Evolutionary conservation across 768 basidiomycete species (phyloP).

Genomic region (Naganishia onofrii): DNA sequence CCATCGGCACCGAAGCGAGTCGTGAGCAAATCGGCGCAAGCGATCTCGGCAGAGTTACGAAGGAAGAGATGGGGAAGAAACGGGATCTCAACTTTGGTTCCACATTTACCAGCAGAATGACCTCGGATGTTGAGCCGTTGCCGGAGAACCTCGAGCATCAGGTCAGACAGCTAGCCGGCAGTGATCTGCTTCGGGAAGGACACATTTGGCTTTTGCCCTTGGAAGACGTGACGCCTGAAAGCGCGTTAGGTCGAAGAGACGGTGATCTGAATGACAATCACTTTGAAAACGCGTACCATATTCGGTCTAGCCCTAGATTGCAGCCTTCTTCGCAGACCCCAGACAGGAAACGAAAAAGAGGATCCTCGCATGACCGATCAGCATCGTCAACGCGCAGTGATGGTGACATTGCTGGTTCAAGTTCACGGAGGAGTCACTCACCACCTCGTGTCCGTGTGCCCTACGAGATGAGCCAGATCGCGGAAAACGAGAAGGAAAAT

Average conservation of each 20-base stretch:
- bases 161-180: slow-evolving; percentile 13
- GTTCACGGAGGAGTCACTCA: neutral
- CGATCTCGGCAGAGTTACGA: slow-evolving; percentile 37
- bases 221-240: slow-evolving; percentile 19
- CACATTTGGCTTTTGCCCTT: slow-evolving; percentile 25
- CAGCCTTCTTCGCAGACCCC: neutral
- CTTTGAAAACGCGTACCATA: slow-evolving; percentile 1
- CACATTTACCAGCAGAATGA: slow-evolving; percentile 23
- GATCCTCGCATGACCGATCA: slow-evolving; percentile 8
- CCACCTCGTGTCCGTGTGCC: neutral
- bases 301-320: neutral
- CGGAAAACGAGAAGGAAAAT: slow-evolving; percentile 5
- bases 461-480: slow-evolving; percentile 5
- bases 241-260: neutral
- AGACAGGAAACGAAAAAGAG: slow-evolving; percentile 12
- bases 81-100: slow-evolving; percentile 21
- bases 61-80: slow-evolving; percentile 36
- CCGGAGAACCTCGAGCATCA: slow-evolving; percentile 20
- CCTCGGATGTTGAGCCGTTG: slow-evolving; percentile 20
- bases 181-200: slow-evolving; percentile 25
- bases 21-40: slow-evolving; percentile 34
- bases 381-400: slow-evolving; percentile 15
- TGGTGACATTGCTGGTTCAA: neutral
- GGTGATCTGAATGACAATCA: neutral
- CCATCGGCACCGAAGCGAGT: slow-evolving; percentile 23